Conservation (phyloP, 1,284 basidiomycete species). For the Heterobasidion parviporum region DNA sequence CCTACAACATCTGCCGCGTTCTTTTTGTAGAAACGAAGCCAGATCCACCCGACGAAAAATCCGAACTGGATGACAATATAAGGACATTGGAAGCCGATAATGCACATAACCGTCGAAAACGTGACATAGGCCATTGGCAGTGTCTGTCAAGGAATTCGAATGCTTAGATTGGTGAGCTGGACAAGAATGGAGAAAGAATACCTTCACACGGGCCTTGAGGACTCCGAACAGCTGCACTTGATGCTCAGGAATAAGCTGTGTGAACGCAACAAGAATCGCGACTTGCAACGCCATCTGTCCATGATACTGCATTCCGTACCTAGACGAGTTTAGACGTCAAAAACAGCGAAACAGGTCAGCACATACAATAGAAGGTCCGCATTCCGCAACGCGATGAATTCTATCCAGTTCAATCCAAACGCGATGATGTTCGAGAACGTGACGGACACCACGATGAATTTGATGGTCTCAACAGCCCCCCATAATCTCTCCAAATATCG, state of each 20-base stretch:
- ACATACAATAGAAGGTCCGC: conserved; percentile 69
- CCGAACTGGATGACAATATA: conserved; percentile 98
- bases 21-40: conserved; percentile 94
- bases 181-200: conserved; percentile 19
- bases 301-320: conserved; percentile 84
- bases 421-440: conserved; percentile 85
- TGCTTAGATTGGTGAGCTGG: neutral
- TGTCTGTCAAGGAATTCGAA: conserved; percentile 41
- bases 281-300: conserved; percentile 91
- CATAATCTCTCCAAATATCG: conserved; percentile 92
- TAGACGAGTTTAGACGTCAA: conserved; percentile 22
- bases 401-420: conserved; percentile 75
- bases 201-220: conserved; percentile 86
- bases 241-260: conserved; percentile 95
- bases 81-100: conserved; percentile 87
- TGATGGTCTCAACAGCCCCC: conserved; percentile 81
- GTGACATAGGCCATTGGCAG: conserved; percentile 93
- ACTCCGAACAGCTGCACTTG: conserved; percentile 90
- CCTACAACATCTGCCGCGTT: conserved; percentile 56
- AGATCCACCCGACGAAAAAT: conserved; percentile 94
- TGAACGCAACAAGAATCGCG: conserved; percentile 90
- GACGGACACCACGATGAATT: conserved; percentile 78
- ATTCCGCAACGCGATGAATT: conserved; percentile 61
- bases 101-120: conserved; percentile 81
- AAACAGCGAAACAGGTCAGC: conserved; percentile 8